phyloP scores from a whole-genome alignment of 2,329 filamentous ascomycete species.

The Beauveria pseudobassiana region DNA sequence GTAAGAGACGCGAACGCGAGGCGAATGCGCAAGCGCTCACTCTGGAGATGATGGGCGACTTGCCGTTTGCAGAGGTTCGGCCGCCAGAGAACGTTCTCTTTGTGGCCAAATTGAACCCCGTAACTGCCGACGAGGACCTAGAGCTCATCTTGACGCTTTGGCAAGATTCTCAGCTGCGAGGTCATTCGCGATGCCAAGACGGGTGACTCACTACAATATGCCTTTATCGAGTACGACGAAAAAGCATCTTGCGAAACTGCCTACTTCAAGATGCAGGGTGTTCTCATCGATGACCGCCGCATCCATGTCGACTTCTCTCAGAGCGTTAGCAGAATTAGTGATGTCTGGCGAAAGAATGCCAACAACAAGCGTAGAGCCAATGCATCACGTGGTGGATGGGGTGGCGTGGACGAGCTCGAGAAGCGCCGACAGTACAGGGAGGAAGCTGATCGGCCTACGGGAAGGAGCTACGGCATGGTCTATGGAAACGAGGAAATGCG shows the following conservation, averaged over 20 bases:
- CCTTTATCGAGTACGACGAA: conserved; percentile 93
- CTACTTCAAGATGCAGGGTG: conserved; percentile 98
- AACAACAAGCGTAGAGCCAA: conserved; percentile 66
- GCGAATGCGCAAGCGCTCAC: conserved; percentile 90
- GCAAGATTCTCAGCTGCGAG: conserved; percentile 90
- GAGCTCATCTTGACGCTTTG: conserved; percentile 96
- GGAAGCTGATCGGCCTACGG: conserved; percentile 41
- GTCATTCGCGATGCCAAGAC: conserved; percentile 92
- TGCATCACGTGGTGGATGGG: conserved; percentile 67
- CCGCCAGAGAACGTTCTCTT: conserved; percentile 96
- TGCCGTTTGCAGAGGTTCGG: conserved; percentile 95
- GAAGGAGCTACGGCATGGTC: conserved; percentile 65
- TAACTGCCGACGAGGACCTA: conserved; percentile 89
- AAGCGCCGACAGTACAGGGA: conserved; percentile 84
- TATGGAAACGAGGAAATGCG: conserved; percentile 67
- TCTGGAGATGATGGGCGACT: conserved; percentile 93
- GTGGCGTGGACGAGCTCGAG: conserved; percentile 80
- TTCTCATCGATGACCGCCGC: conserved; percentile 91
- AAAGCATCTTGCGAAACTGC: conserved; percentile 90
- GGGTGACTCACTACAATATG: conserved; percentile 91
- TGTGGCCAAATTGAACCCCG: conserved; percentile 96
- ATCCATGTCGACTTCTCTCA: conserved; percentile 99
- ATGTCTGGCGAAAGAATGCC: conserved; percentile 79
- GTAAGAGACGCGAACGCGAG: conserved; percentile 75
- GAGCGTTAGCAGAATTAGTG: conserved; percentile 80